These are phyloP conservation scores for Auricularia sp. DNA, from an alignment of 768 basidiomycete species.

Conservation along the genomic window DNA sequence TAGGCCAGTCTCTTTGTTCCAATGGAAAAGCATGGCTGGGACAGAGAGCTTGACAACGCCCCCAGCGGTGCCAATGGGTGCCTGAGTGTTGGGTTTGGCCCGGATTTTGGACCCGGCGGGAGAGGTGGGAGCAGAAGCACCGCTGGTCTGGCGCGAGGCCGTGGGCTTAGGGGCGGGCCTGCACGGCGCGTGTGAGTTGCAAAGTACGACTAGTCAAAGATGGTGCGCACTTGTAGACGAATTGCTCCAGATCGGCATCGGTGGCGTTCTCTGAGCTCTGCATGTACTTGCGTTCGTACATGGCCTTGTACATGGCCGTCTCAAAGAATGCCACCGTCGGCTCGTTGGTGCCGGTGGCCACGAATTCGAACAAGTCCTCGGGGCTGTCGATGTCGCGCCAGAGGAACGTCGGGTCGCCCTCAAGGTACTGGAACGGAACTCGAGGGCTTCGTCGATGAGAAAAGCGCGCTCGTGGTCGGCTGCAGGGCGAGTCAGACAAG, in stretches of 20 bases:
- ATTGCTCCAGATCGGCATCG: slow-evolving; percentile 64
- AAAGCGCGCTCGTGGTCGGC: slow-evolving; percentile 92
- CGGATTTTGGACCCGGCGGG: neutral
- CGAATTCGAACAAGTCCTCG: slow-evolving; percentile 91
- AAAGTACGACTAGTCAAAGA: neutral
- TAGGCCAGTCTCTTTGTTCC: neutral
- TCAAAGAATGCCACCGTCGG: slow-evolving; percentile 86
- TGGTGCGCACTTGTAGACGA: slow-evolving; percentile 67
- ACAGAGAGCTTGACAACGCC: neutral
- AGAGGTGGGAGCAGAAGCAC: neutral
- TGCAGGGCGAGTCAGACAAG: slow-evolving; percentile 22
- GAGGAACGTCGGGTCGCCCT: slow-evolving; percentile 70
- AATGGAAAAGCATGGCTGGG: neutral
- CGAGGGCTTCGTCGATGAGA: slow-evolving; percentile 81
- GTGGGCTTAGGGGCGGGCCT: neutral
- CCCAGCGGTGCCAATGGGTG: neutral
- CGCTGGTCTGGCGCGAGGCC: neutral
- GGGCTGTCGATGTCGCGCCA: slow-evolving; percentile 92
- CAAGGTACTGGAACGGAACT: slow-evolving; percentile 70
- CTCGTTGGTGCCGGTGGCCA: slow-evolving; percentile 59
- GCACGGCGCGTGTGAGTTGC: neutral
- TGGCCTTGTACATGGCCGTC: slow-evolving; percentile 87
- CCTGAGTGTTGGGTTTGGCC: neutral
- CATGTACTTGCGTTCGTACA: slow-evolving; percentile 90
- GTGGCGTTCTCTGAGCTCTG: slow-evolving; percentile 54